These are phyloP conservation scores for Pseudozyma sp. DNA, from an alignment of 1,284 basidiomycete species.

Conservation along the genomic window DNA sequence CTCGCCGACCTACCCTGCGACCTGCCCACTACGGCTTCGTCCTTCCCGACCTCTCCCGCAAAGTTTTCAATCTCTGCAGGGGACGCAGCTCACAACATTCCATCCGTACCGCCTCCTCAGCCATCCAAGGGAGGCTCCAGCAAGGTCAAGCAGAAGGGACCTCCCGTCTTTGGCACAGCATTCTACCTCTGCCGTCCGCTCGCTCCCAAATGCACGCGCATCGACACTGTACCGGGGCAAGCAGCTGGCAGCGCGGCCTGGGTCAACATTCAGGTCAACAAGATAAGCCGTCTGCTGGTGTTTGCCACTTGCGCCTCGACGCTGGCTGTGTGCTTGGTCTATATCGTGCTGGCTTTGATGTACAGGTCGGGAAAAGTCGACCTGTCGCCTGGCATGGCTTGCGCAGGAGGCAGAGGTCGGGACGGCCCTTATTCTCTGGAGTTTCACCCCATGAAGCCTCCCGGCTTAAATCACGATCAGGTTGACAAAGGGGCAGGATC, in stretches of 20 bases:
- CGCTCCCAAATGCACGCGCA: conserved; percentile 12
- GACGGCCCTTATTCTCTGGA: conserved; percentile 1
- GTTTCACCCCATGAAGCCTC: not conserved
- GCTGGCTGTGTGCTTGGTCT: conserved; percentile 1
- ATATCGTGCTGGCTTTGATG: conserved; percentile 10
- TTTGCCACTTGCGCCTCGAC: not conserved
- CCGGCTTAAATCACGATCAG: not conserved
- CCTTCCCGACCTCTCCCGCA: conserved; percentile 7
- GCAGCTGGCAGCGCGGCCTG: conserved; percentile 12
- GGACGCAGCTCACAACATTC: not conserved
- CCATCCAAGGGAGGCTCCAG: not conserved
- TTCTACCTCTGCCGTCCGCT: conserved; percentile 28
- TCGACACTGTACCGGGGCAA: conserved; percentile 2
- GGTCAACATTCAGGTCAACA: conserved; percentile 5
- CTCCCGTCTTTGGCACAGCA: conserved; percentile 14
- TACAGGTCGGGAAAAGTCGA: conserved; percentile 9
- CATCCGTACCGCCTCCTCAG: not conserved
- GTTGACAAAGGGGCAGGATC: not conserved
- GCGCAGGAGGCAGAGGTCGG: not conserved
- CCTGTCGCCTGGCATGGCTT: conserved; percentile 2
- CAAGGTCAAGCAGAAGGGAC: not conserved
- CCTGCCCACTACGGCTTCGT: not conserved
- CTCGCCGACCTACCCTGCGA: conserved; percentile 14
- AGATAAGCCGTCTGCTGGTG: conserved; percentile 3
- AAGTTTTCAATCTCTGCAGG: conserved; percentile 14